phyloP scores from a whole-genome alignment of 345 rosid genomes.

The Camelina sativa region DNA sequence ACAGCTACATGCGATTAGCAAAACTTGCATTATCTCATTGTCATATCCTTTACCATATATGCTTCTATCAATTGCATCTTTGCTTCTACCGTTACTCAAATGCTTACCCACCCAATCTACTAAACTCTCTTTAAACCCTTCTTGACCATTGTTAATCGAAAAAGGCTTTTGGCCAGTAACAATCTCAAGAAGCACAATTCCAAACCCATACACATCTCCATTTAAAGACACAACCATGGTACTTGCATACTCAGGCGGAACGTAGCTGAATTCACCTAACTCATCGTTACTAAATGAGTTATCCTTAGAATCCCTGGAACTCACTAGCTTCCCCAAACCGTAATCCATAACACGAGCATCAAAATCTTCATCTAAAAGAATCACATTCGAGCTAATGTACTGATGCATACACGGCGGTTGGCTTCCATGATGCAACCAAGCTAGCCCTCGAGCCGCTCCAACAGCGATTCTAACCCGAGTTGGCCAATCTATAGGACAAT shows the following conservation, averaged over 20 bases:
- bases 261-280: slow-evolving; percentile 55
- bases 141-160: slow-evolving; percentile 46
- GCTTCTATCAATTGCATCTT: slow-evolving; percentile 47
- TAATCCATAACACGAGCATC: slow-evolving; percentile 61
- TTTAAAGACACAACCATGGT: slow-evolving; percentile 55
- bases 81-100: slow-evolving; percentile 41
- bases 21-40: slow-evolving; percentile 45
- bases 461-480: slow-evolving; percentile 54
- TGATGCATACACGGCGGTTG: slow-evolving; percentile 51
- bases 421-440: slow-evolving; percentile 69
- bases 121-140: slow-evolving; percentile 60
- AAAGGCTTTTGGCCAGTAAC: slow-evolving; percentile 56
- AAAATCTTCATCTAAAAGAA: slow-evolving; percentile 62
- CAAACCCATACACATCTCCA: slow-evolving; percentile 67
- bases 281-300: slow-evolving; percentile 53
- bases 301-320: slow-evolving; percentile 47
- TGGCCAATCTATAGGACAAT: slow-evolving; percentile 54
- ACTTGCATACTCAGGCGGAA: slow-evolving; percentile 58
- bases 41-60: slow-evolving; percentile 51
- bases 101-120: slow-evolving; percentile 62
- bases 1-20: slow-evolving; percentile 52
- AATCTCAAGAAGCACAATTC: slow-evolving; percentile 60
- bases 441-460: slow-evolving; percentile 67
- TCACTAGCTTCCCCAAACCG: slow-evolving; percentile 56
- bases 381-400: slow-evolving; percentile 57